Base-by-base conservation (phyloP, 306 rosid species). In the Gastrolobium villosum region DNA sequence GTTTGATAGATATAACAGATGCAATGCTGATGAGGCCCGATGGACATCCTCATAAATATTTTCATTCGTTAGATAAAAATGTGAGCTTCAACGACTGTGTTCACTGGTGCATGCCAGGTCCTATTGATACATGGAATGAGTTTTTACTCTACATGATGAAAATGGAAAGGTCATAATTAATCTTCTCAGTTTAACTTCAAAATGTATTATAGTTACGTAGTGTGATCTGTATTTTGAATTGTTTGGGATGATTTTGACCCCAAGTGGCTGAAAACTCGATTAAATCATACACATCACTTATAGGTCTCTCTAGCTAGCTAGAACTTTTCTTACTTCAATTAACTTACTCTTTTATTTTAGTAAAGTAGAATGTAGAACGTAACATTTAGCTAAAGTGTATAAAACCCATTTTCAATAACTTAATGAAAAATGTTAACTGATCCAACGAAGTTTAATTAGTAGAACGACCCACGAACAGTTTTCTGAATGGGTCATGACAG, bases 21-120 rank as follows among this genome's bases (percentile, higher is more conserved):
- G 79, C 82, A 0, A 95, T 91, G 99, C 5, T 87, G 57, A 65
- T 89, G 87, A 86, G 99, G 74, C 93, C 97, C 7, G 98, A 95
- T 82, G 99, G 90, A 52, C 99, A 95, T 81, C 99, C 99, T 4
- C 80, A 87, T 63, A 88, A 53, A 76, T 86, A 85, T 11, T 88
- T 89, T 4, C 89, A 68, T 5, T 64, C 85, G 0, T 55, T 62
- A 26, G 82, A 69, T 7, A 73, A 67, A 70, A 88, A 89, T 74
- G 44, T 43, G 41, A 83, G 71, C 0, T 0, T 85, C 1, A 94
- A 91, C 0, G 99, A 95, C 75, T 95, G 99, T 43, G 96, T 92
- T 78, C 99, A 95, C 71, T 95, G 99, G 99, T 95, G 99, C 53
- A 48, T 90, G 88, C 99, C 99, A 0, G 99, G 99, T 1, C 99